phyloP scores from a whole-genome alignment of 345 rosid species.

The Acer campestre region DNA sequence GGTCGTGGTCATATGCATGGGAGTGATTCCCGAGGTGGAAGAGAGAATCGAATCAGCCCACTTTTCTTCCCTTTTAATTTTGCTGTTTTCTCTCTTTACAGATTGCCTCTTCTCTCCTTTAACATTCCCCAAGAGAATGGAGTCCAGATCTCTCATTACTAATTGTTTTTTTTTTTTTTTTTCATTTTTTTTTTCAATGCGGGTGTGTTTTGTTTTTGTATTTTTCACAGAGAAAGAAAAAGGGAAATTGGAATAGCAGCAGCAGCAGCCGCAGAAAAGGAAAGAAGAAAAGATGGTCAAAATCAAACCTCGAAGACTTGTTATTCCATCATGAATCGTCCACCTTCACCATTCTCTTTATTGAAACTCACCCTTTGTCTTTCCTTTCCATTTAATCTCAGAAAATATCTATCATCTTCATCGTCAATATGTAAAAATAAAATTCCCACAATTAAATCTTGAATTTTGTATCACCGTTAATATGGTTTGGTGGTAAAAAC shows the following conservation, averaged over 20 bases:
- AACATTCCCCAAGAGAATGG: slow-evolving; percentile 65
- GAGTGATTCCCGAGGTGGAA: slow-evolving; percentile 40
- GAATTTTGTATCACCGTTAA: too few species aligned
- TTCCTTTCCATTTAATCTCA: slow-evolving; percentile 25
- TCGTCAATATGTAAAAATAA: not conserved
- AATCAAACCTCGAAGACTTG: slow-evolving; percentile 47
- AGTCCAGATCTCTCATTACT: slow-evolving; percentile 30
- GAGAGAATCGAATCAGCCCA: slow-evolving; percentile 56
- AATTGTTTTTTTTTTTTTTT: too few species aligned
- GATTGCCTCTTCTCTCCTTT: slow-evolving; percentile 46
- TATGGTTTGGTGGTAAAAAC: too few species aligned
- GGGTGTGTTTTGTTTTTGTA: not conserved
- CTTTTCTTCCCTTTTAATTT: slow-evolving; percentile 19
- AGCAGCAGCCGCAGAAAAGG: slow-evolving; percentile 42
- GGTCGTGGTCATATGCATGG: slow-evolving; percentile 54
- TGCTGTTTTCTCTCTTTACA: slow-evolving; percentile 36
- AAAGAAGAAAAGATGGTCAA: slow-evolving; percentile 53
- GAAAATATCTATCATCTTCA: not conserved
- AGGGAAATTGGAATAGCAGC: slow-evolving; percentile 18
- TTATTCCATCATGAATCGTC: slow-evolving; percentile 28
- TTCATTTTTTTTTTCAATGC: not conserved
- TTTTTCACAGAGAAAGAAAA: not conserved
- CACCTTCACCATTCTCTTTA: slow-evolving; percentile 39
- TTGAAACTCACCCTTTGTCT: slow-evolving; percentile 51
- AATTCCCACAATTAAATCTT: not conserved